Evolutionary conservation across 176 grass and related monocot species (phyloP).

Genomic region (Melocanna baccifera): DNA sequence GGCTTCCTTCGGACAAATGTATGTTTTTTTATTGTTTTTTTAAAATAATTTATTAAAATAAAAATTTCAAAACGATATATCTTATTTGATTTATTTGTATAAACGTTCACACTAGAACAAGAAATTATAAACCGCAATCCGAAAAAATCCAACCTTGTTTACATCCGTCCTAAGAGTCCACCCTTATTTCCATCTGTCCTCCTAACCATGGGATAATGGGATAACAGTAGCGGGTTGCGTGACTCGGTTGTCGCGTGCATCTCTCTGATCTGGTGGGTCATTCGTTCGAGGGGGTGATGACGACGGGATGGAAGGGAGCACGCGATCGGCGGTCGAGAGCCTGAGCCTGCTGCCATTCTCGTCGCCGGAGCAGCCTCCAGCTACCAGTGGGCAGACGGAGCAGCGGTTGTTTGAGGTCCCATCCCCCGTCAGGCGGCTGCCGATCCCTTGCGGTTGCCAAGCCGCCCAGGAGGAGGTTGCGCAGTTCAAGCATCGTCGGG

Average conservation of each 20-base stretch:
- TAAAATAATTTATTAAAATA: no score
- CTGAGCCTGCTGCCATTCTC: not conserved
- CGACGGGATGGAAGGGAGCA: no score
- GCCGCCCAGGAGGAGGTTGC: not conserved
- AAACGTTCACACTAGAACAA: no score
- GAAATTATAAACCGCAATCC: no score
- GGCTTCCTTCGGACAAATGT: no score
- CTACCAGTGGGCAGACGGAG: not conserved
- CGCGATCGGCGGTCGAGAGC: not conserved
- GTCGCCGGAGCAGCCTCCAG: not conserved
- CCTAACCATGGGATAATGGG: no score
- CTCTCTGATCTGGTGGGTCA: not conserved
- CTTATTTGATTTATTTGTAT: no score
- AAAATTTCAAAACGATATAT: no score
- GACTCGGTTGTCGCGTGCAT: not conserved
- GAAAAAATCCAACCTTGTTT: no score
- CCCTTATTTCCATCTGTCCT: not conserved
- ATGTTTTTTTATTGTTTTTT: no score
- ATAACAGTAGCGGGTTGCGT: not conserved
- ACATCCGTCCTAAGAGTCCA: no score
- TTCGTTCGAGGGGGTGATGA: not conserved
- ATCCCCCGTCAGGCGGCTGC: not conserved
- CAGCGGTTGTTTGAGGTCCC: not conserved
- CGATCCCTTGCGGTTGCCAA: not conserved
- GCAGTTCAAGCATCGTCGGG: not conserved